Percentiles rank a stretch among this genome's conserved stretches.
phyloP scores from a whole-genome alignment of 2,329 filamentous ascomycete species.

The Colletotrichum chlorophyti region DNA sequence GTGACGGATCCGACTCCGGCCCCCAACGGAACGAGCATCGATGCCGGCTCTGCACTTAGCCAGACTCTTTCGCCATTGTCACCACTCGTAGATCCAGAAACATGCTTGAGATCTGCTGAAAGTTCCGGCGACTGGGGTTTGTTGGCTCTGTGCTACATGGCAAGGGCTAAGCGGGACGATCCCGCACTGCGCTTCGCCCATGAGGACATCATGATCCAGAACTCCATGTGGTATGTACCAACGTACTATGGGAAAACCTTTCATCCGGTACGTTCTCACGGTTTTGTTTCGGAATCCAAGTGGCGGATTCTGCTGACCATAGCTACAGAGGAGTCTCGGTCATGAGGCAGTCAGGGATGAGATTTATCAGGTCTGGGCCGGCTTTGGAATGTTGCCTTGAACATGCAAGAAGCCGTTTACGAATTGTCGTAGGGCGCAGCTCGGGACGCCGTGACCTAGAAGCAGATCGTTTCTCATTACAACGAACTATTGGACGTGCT shows the following conservation, averaged over 20 bases:
- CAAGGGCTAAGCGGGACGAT: slow-evolving; percentile 44
- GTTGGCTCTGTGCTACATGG: slow-evolving; percentile 52
- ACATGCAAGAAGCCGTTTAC: background rate
- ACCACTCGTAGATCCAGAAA: slow-evolving; percentile 43
- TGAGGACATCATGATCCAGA: slow-evolving; percentile 34
- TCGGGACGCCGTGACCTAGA: too few species aligned
- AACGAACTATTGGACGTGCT: background rate
- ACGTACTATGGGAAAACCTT: slow-evolving; percentile 54
- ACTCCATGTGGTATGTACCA: slow-evolving; percentile 54
- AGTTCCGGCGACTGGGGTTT: slow-evolving; percentile 50
- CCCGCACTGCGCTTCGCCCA: slow-evolving; percentile 40
- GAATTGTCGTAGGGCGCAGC: too few species aligned
- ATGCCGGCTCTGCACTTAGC: slow-evolving; percentile 11
- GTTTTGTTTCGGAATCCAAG: background rate
- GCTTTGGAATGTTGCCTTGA: background rate
- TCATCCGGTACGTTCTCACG: slow-evolving; percentile 44
- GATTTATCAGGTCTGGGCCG: slow-evolving; percentile 24
- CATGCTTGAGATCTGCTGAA: slow-evolving; percentile 42
- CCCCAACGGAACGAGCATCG: slow-evolving; percentile 23
- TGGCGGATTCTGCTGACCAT: slow-evolving; percentile 23
- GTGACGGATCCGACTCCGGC: slow-evolving; percentile 24
- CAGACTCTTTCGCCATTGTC: slow-evolving; percentile 37
- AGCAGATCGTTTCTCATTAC: background rate
- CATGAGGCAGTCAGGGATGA: slow-evolving; percentile 30
- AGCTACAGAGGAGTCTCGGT: slow-evolving; percentile 20